phyloP scores from a whole-genome alignment of 1,139 yeast species.

The Yamadazyma membranifaciens region DNA sequence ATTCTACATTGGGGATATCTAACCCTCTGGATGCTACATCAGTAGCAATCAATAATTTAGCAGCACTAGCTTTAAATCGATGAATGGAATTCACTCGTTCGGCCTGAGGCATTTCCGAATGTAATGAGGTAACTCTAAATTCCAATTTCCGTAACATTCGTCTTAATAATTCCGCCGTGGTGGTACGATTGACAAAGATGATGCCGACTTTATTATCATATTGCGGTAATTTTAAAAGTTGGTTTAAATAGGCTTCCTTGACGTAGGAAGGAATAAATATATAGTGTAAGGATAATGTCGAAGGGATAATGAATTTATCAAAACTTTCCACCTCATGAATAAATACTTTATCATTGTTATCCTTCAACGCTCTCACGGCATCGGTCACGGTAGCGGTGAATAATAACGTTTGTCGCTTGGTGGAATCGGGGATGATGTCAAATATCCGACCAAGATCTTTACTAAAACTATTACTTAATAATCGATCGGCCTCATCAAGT shows the following conservation, averaged over 20 bases:
- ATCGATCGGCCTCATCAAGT: constrained; percentile 93
- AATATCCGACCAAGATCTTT: constrained; percentile 75
- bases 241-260: constrained; percentile 82
- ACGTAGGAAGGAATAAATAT: constrained; percentile 76
- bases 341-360: constrained; percentile 64
- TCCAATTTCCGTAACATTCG: constrained; percentile 73
- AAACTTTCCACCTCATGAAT: constrained; percentile 78
- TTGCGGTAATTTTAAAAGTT: constrained; percentile 59
- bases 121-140: constrained; percentile 82
- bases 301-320: constrained; percentile 76
- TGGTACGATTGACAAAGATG: constrained; percentile 87
- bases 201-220: constrained; percentile 70
- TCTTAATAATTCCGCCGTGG: constrained; percentile 82
- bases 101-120: constrained; percentile 90
- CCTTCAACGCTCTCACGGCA: constrained; percentile 78
- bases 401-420: constrained; percentile 76
- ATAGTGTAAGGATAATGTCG: constrained; percentile 58
- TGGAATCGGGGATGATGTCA: constrained; percentile 65
- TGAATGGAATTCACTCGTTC: constrained; percentile 91
- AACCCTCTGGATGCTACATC: constrained; percentile 97
- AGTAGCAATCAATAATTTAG: constrained; percentile 87
- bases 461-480: constrained; percentile 81
- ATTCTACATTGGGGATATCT: constrained; percentile 88
- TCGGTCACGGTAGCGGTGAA: constrained; percentile 98
- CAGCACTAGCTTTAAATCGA: constrained; percentile 91